Evolutionary conservation across 441 rosid genomes (phyloP), one percentile per base, ranked within the genome.

Genomic region (Corymbia citriodora): DNA sequence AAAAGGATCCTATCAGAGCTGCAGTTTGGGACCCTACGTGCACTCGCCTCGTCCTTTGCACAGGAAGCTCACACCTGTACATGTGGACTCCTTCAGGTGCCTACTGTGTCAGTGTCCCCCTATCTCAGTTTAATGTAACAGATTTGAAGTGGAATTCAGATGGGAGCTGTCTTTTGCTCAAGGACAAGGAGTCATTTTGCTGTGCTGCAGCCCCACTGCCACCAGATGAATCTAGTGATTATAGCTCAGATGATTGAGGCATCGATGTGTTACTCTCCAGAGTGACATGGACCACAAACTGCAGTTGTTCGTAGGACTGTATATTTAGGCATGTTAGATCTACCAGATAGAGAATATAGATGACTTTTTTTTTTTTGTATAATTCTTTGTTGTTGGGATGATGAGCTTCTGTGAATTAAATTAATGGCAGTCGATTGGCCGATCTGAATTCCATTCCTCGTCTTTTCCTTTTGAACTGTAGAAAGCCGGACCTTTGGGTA

Each of bases 21-120:
- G 98, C 97, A 74, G 97, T 94, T 7, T 97, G 99, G 99, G 98
- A 98, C 74, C 99, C 99, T 13, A 96, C 95, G 55, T 93, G 99
- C 93, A 89, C 97, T 25, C 97, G 98, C 31, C 99, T 98, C 82
- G 94, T 95, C 90, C 92, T 98, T 81, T 97, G 99, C 94, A 97
- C 99, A 0, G 99, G 99, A 81, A 98, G 98, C 94, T 94, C 98
- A 61, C 98, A 97, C 93, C 91, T 97, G 91, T 97, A 98, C 91
- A 97, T 97, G 98, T 97, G 98, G 99, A 95, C 98, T 89, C 99
- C 98, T 89, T 95, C 98, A 2, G 99, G 99, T 91, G 99, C 99
- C 33, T 98, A 94, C 94, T 97, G 99, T 88, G 94, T 97, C 63
- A 95, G 96, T 89, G 95, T 93, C 90, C 99, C 99, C 1, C 94